phyloP scores from a whole-genome alignment of 768 basidiomycete genomes.

The Kondoa malvinella region DNA sequence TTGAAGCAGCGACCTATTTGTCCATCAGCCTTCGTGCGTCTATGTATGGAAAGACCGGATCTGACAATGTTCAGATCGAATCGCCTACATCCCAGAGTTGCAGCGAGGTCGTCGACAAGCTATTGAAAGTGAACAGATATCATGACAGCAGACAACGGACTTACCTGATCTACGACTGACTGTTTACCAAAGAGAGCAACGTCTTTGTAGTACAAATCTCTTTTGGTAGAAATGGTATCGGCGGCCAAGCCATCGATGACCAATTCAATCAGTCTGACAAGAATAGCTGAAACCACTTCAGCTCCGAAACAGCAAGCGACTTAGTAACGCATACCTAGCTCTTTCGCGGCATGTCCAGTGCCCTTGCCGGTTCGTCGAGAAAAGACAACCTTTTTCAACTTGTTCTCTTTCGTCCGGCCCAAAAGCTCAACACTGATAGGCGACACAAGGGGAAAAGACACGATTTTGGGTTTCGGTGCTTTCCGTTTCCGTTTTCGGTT shows the following conservation, averaged over 20 bases:
- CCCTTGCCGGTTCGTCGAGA: neutral
- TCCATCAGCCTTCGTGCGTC: neutral
- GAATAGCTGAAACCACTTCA: neutral
- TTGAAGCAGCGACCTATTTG: slow-evolving; percentile 62
- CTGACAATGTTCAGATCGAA: slow-evolving; percentile 64
- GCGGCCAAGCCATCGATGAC: slow-evolving; percentile 50
- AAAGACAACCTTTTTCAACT: neutral
- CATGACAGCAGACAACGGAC: slow-evolving; percentile 15
- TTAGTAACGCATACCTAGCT: neutral
- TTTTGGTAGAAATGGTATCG: slow-evolving; percentile 50
- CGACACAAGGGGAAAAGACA: neutral
- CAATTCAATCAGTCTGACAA: slow-evolving; percentile 39
- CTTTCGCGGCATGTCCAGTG: neutral
- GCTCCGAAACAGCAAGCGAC: neutral
- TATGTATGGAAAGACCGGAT: slow-evolving; percentile 1
- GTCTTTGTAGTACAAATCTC: slow-evolving; percentile 79
- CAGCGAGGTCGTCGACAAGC: slow-evolving; percentile 80
- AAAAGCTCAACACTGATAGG: neutral
- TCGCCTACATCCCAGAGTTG: slow-evolving; percentile 55
- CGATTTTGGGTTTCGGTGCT: neutral
- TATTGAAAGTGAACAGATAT: slow-evolving; percentile 28
- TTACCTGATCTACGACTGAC: slow-evolving; percentile 56
- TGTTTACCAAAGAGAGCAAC: slow-evolving; percentile 62
- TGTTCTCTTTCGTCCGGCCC: neutral
- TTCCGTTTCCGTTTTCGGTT: neutral